These are phyloP conservation scores for Sonneratia alba DNA, from an alignment of 345 rosid species.

Conservation along the genomic window DNA sequence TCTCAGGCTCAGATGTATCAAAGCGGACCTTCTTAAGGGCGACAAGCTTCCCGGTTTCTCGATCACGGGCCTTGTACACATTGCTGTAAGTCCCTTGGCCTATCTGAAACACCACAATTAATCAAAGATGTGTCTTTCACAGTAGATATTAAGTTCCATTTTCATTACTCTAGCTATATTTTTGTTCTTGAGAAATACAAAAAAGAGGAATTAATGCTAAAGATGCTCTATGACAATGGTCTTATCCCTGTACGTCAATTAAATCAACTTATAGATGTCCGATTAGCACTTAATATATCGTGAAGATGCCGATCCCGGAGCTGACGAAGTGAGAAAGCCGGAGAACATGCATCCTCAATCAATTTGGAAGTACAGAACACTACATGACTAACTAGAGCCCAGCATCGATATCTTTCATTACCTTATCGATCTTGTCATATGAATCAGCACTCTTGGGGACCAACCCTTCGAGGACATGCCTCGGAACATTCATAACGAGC, in stretches of 20 bases:
- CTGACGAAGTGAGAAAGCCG: background rate
- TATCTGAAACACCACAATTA: slow-evolving; percentile 20
- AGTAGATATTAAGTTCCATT: background rate
- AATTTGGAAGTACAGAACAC: background rate
- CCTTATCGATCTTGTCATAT: slow-evolving; percentile 58
- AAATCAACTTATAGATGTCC: no score
- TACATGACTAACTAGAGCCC: background rate
- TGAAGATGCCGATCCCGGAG: background rate
- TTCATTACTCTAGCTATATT: no score
- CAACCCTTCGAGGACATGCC: slow-evolving; percentile 37
- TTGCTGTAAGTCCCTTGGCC: slow-evolving; percentile 71
- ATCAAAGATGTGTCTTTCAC: background rate
- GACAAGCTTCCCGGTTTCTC: slow-evolving; percentile 57
- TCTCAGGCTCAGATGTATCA: slow-evolving; percentile 62
- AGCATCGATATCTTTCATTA: slow-evolving; percentile 4
- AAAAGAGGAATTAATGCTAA: no score
- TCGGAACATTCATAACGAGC: slow-evolving; percentile 47
- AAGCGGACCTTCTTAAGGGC: slow-evolving; percentile 75
- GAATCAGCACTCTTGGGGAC: slow-evolving; percentile 52
- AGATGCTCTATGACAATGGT: no score
- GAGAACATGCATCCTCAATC: background rate
- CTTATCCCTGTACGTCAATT: no score
- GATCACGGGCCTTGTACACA: slow-evolving; percentile 68
- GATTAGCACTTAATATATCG: background rate
- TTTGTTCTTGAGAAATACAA: no score